Evolutionary conservation across 2,329 filamentous ascomycete species (phyloP).

Genomic region (Dothistroma septosporum): DNA sequence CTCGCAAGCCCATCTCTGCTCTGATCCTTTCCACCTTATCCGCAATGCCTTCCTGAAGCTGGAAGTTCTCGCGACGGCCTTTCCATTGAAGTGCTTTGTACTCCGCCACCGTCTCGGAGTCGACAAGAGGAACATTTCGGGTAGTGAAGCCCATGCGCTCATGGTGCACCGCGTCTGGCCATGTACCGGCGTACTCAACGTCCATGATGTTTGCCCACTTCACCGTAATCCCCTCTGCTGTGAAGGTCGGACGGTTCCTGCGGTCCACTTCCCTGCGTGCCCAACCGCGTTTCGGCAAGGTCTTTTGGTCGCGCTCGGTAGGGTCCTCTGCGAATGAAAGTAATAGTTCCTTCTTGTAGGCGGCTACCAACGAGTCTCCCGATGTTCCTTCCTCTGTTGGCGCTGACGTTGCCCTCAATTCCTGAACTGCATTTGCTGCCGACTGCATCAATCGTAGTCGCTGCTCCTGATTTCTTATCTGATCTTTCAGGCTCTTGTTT

Average conservation of each 20-base stretch:
- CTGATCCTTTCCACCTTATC: neutral
- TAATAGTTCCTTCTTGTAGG: conserved; percentile 14
- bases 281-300: neutral
- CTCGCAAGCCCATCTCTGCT: neutral
- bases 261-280: conserved; percentile 4
- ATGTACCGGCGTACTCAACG: conserved; percentile 35
- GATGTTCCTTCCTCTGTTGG: neutral
- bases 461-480: neutral
- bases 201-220: conserved; percentile 38
- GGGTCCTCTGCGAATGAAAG: conserved; percentile 22
- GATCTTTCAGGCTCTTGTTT: neutral
- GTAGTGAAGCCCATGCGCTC: conserved; percentile 24
- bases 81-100: conserved; percentile 3
- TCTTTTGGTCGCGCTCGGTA: neutral
- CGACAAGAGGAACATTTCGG: neutral
- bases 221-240: conserved; percentile 30
- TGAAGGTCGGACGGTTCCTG: conserved; percentile 21
- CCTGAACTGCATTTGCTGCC: neutral
- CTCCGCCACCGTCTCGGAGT: neutral
- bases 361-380: neutral
- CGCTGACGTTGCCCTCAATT: neutral
- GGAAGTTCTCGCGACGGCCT: neutral
- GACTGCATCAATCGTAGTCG: neutral
- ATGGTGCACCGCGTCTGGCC: conserved; percentile 34
- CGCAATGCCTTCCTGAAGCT: neutral